Base-by-base conservation (phyloP, 208 protist genomes). In the Endotrypanum monterogeii region DNA sequence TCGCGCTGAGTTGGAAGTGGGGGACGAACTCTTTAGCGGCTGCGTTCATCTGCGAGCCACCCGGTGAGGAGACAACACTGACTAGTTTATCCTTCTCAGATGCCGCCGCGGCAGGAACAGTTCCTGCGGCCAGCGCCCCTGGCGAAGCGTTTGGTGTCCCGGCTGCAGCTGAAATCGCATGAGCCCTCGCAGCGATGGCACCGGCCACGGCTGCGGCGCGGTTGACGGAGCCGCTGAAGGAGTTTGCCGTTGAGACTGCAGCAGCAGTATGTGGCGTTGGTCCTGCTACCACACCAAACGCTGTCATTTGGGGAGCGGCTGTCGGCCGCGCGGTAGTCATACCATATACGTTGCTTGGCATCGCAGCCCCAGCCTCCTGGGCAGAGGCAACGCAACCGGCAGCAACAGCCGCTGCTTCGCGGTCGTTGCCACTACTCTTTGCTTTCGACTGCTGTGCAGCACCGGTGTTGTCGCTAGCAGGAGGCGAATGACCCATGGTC, bases 11-110 rank as follows among this genome's bases (percentile, higher is more conserved):
- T 50, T 79, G 65, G 57, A 89, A 89, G 60, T 79, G 74, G 16
- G 80, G 91, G 9, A 93, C 80, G 66, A 95, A 95, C 80, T 90
- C 88, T 68, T 91, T 89, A 32, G 91, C 91, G 9, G 83, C 74
- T n/a, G 85, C 91, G 66, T 95, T 95, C 87, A 93, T 94, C 39
- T 80, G 72, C 7, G 85, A 84, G 48, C 80, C 35, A 32, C 77
- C 74, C 6, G 76, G 50, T 28, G 79, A 76, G n/a, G 83, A 66
- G 52, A 63, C 32, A 3, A 71, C 62, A 41, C 68, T 61, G 18
- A 54, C 25, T 0, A 46, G 60, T 30, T 57, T 54, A 16, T 76
- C 66, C 46, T 30, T 58, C 2, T 74, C 67, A 55, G 12, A 14
- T 58, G 18, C 23, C 4, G 46, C 41, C 23, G 46, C 30, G 7